Percentiles rank a stretch among this genome's conserved stretches.
phyloP scores from a whole-genome alignment of 1,284 basidiomycete genomes.

The Microbotryum scabiosae region DNA sequence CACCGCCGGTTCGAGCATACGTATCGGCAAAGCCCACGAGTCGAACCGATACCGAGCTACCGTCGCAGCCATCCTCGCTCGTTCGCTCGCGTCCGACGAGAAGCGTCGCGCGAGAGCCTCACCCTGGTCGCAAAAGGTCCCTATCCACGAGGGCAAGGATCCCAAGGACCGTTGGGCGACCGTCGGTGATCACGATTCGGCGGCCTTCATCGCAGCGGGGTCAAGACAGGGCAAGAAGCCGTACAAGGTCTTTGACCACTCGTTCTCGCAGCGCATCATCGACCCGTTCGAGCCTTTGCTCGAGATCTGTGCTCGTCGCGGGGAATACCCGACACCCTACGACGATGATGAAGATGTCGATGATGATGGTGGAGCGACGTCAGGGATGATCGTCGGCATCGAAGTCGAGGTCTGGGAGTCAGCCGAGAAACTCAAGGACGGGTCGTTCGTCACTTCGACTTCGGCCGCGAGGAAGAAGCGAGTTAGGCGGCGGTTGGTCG shows the following conservation, averaged over 20 bases:
- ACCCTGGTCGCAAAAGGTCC: neutral
- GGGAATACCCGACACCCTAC: slow-evolving; percentile 8
- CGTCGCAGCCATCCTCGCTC: slow-evolving; percentile 15
- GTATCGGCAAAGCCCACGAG: slow-evolving; percentile 14
- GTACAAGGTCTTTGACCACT: slow-evolving; percentile 28
- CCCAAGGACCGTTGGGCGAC: neutral
- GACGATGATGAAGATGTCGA: slow-evolving; percentile 14
- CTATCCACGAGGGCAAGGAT: neutral
- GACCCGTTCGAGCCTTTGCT: slow-evolving; percentile 30
- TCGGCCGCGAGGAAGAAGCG: slow-evolving; percentile 18
- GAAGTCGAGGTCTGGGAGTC: slow-evolving; percentile 23
- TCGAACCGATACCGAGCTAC: slow-evolving; percentile 12
- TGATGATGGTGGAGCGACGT: slow-evolving; percentile 10
- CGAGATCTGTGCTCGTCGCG: slow-evolving; percentile 22
- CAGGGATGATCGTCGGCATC: slow-evolving; percentile 25
- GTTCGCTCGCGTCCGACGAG: slow-evolving; percentile 16
- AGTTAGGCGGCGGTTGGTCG: slow-evolving; percentile 25
- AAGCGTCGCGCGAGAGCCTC: slow-evolving; percentile 1
- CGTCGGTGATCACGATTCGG: neutral
- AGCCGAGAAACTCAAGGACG: neutral
- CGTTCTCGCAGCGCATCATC: slow-evolving; percentile 27
- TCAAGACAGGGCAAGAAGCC: slow-evolving; percentile 17
- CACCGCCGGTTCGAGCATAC: slow-evolving; percentile 9
- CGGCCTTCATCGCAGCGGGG: slow-evolving; percentile 14
- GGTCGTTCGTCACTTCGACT: no score